phyloP scores from a whole-genome alignment of 768 basidiomycete species.

The Hericium alpestre region DNA sequence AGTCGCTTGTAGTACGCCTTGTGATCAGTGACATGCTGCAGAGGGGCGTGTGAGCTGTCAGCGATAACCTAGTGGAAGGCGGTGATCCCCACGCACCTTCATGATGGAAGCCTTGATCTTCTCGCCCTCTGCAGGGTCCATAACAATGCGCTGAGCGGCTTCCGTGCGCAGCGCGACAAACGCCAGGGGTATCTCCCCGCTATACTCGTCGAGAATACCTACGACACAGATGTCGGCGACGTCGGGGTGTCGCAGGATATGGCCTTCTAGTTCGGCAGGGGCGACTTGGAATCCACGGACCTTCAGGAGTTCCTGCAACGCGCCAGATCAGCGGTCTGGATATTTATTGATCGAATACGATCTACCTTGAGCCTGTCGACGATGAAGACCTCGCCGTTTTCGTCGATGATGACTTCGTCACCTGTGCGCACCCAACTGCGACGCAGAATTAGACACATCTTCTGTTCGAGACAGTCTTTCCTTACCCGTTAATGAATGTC shows the following conservation, averaged over 20 bases:
- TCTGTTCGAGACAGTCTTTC: not conserved
- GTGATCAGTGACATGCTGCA: slow-evolving; percentile 21
- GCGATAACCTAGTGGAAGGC: not conserved
- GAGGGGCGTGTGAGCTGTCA: no score
- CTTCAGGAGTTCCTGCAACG: slow-evolving; percentile 50
- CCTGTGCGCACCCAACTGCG: slow-evolving; percentile 59
- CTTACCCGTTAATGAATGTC: slow-evolving; percentile 57
- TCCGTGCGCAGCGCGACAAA: slow-evolving; percentile 41
- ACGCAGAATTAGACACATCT: not conserved
- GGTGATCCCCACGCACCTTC: slow-evolving; percentile 1
- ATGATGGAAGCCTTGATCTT: slow-evolving; percentile 8
- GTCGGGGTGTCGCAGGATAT: slow-evolving; percentile 48
- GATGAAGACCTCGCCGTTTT: slow-evolving; percentile 47
- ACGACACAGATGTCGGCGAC: slow-evolving; percentile 56
- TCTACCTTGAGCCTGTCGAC: slow-evolving; percentile 50
- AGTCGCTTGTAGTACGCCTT: slow-evolving; percentile 27
- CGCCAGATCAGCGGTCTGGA: slow-evolving; percentile 12
- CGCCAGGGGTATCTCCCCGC: slow-evolving; percentile 63
- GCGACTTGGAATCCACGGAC: slow-evolving; percentile 66
- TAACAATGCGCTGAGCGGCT: slow-evolving; percentile 2
- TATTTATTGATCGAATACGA: not conserved
- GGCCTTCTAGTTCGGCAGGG: slow-evolving; percentile 63
- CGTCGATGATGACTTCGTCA: slow-evolving; percentile 47
- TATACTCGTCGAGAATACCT: slow-evolving; percentile 56
- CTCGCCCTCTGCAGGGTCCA: not conserved